Evolutionary conservation across 371 early-diverging fungal species (phyloP), one percentile per base, ranked within the genome.

Genomic region (Mortierella sp.): DNA sequence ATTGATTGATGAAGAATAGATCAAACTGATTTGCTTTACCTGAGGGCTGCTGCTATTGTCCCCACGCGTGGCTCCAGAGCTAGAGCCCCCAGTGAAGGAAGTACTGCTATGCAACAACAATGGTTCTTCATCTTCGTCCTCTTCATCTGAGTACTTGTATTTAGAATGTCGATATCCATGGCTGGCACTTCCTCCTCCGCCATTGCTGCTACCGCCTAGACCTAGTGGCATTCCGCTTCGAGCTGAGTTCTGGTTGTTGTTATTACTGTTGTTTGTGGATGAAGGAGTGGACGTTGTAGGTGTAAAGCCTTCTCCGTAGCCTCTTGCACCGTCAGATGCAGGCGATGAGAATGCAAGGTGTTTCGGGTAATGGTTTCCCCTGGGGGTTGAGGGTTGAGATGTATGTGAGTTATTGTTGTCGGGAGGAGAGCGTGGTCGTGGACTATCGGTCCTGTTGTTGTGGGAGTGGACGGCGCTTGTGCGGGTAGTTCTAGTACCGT

Each of bases 81-180:
- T 69, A 1, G 70, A 57, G 45, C 69, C 65, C 24, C 72, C 72
- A 22, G 60, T 60, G 60, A 81, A 81, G 9, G 82, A 76, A 43
- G 76, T 65, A 36, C 82, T 81, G 41, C 69, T 71, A 43, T 81
- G 82, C 47, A 81, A 70, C 47, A 81, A 43, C 67, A 81, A 38
- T 9, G 82, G 82, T 8, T 58, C 76, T 28, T 81, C 76, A 45
- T 81, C 82, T 48, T 76, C 82, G 21, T 76, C 72, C 50, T 69
- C 76, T 24, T 81, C 82, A 52, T 81, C 82, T 40, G 82, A 81
- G 64, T 76, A 72, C 6, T 63, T 72, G 67, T 75, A 76, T 32
- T 81, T 76, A 52, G 76, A 73, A 36, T 67, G 80, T 13, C 70
- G 74, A 33, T 79, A 79, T 32, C 74, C 68, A 22, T 72, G 57